Base-by-base conservation (phyloP, 2,329 filamentous ascomycete species). In the Geosmithia putterillii region DNA sequence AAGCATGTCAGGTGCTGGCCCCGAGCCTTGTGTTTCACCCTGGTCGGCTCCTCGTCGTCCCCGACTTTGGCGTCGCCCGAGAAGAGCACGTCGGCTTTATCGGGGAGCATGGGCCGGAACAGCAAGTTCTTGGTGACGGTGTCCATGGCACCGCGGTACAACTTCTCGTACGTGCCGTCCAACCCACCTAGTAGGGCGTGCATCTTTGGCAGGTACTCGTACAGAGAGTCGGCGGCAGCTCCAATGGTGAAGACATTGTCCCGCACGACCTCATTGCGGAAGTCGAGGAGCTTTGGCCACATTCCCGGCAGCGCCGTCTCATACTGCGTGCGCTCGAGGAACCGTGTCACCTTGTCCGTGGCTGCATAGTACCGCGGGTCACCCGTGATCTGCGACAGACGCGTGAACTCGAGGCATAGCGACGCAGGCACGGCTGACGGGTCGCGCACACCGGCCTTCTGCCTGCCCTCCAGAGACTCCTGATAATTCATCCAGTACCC, bases 131-230 rank as follows among this genome's bases (percentile, higher is more conserved):
- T 66, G 47, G 76, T 73, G 7, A 74, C 72, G 0, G 71, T 67
- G 25, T 78, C 69, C 41, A 81, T 54, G 8, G 63, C 82, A 53
- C 56, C 68, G 14, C 46, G 53, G 34, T 59, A 59, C 52, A 68
- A 63, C 19, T 52, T 51, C 45, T 61, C 58, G 42, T 67, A 68
- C 40, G 59, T 54, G 14, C 55, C 53, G 23, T 65, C 56, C 17
- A 52, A 47, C n/a, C 83, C 82, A 19, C 78, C 78, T 1, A 86
- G 69, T 7, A 87, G 66, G 38, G 83, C 63, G 52, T 81, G 73
- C 58, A 82, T 70, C 55, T 86, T 66, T 1, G 74, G 70, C 47
- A 86, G 73, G 55, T 88, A 90, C 53, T 79, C 75, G 48, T 77
- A 79, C 2, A 74, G 57, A 14, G 73, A 76, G 52, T 79, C 74